phyloP scores from a whole-genome alignment of 2,329 filamentous ascomycete species.

The Sclerotinia minor region DNA sequence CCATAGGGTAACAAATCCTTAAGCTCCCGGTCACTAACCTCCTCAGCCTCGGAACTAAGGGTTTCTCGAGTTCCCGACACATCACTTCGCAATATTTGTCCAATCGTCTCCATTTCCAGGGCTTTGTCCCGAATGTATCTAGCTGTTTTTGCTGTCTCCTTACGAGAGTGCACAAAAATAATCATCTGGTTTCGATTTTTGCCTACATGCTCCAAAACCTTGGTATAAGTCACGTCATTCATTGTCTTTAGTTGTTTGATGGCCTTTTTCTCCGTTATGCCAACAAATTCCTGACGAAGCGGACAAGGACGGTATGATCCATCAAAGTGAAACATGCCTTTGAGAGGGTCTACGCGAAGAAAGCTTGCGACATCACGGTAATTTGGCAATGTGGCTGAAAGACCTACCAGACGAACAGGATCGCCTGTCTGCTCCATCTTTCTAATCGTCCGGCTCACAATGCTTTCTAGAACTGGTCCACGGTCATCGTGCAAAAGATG shows the following conservation, averaged over 20 bases:
- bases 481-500: conserved; percentile 96
- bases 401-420: conserved; percentile 83
- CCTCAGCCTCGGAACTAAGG: conserved; percentile 77
- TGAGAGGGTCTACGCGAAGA: conserved; percentile 80
- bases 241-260: conserved; percentile 99
- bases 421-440: conserved; percentile 93
- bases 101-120: conserved; percentile 94
- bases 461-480: conserved; percentile 94
- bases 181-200: conserved; percentile 95
- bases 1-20: conserved; percentile 96
- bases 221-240: conserved; percentile 98
- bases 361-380: conserved; percentile 96
- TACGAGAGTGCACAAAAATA: conserved; percentile 97
- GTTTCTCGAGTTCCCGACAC: conserved; percentile 82
- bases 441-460: conserved; percentile 90
- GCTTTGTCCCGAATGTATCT: conserved; percentile 96
- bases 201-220: conserved; percentile 94
- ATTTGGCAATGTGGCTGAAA: conserved; percentile 94
- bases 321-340: conserved; percentile 94
- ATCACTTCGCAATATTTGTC: conserved; percentile 90
- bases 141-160: conserved; percentile 97
- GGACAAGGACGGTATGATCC: conserved; percentile 92
- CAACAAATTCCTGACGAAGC: conserved; percentile 93
- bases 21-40: conserved; percentile 80
- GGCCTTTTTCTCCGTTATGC: conserved; percentile 94